Base-by-base conservation (phyloP, 1,284 basidiomycete genomes). In the Trametes pubescens region DNA sequence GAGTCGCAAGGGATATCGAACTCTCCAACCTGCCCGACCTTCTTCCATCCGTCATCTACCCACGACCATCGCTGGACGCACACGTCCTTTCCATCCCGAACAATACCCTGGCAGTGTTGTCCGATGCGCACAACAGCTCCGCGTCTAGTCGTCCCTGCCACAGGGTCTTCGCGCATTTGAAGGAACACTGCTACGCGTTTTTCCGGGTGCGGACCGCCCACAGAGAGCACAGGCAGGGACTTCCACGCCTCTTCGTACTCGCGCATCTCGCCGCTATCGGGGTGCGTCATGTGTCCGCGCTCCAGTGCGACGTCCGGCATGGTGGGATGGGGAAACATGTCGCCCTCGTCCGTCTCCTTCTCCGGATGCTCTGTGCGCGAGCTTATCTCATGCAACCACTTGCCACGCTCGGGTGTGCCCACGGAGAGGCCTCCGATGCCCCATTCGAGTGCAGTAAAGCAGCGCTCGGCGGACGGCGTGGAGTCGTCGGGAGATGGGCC, bases 201-300 rank as follows among this genome's bases (percentile, higher is more conserved):
- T 7, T 29, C 61, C 7, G 49, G 57, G 24, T 51, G 38, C n/a
- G 38, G 21, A 0, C 44, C 62, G 14, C 58, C 61, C 8, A 62
- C 46, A 8, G 67, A n/a, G 1, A 60, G 40, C 8, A 66, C 51
- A 2, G n/a, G 18, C 0, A 62, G n/a, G 16, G 57, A 40, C 52
- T 57, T 62, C 67, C 67, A 69, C 32, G 62, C 65, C 64, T 69
- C 67, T 32, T 69, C 67, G 56, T 69, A 69, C 54, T 62, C 62
- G 22, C 52, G 47, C 10, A 65, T 7, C 43, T 62, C 61, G n/a
- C 67, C 65, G 37, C 51, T 66, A 11, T 60, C 67, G 4, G 67
- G 67, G 35, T 65, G 65, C 0, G 52, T 43, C 67, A 69, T 69
- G 18, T 26, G 55, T 2, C 67, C 67, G 4, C 63, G 60, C 61